phyloP scores from a whole-genome alignment of 257 asterid genomes.

The Nicotiana paniculata region DNA sequence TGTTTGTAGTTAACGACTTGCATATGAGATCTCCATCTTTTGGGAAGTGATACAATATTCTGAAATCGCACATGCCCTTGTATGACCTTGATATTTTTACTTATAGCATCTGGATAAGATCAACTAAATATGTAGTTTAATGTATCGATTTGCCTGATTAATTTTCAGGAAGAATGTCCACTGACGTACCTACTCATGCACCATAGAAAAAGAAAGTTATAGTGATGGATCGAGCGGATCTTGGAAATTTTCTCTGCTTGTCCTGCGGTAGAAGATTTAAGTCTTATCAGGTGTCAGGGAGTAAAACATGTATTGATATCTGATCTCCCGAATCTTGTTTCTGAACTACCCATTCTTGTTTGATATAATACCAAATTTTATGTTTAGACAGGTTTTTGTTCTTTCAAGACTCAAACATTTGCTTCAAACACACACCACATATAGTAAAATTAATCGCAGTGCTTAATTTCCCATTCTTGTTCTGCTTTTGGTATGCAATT shows the following conservation, averaged over 20 bases:
- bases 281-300: background rate
- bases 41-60: background rate
- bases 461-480: background rate
- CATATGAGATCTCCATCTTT: background rate
- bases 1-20: no score
- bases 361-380: no score
- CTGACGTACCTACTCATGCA: background rate
- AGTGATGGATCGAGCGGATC: background rate
- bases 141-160: background rate
- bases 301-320: background rate
- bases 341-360: background rate
- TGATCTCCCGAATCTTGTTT: background rate
- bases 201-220: background rate
- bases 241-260: background rate
- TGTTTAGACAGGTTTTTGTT: no score
- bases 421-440: no score
- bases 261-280: background rate
- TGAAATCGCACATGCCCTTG: background rate
- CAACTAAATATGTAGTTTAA: background rate
- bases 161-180: background rate
- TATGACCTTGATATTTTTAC: background rate
- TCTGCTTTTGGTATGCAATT: background rate
- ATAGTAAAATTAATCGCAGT: background rate
- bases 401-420: no score
- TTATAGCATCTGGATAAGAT: background rate